Evolutionary conservation across 208 protist species (phyloP).

Genomic region (Angomonas ambiguus): DNA sequence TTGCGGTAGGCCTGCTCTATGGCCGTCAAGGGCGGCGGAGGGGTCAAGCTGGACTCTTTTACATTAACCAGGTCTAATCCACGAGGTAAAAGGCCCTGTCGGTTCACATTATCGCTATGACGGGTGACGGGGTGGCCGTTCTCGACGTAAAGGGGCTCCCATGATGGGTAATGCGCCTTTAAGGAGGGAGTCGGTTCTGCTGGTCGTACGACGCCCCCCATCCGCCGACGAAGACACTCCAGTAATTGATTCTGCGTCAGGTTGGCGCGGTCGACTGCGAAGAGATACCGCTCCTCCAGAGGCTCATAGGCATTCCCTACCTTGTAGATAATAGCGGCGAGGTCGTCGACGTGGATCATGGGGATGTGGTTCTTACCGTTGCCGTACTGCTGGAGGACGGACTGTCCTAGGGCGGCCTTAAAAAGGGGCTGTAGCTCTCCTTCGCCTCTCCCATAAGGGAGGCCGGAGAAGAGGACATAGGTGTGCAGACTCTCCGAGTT

Average conservation of each 20-base stretch:
- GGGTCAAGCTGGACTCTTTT: constrained; percentile 3
- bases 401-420: constrained; percentile 73
- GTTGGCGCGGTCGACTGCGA: constrained; percentile 88
- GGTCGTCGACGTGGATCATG: constrained; percentile 92
- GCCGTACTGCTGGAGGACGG: constrained; percentile 64
- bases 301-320: constrained; percentile 70
- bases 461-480: constrained; percentile 84
- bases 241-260: constrained; percentile 78
- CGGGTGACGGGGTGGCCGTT: background rate
- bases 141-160: background rate
- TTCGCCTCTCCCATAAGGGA: constrained; percentile 88
- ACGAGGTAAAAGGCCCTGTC: background rate
- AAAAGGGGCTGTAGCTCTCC: constrained; percentile 48
- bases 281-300: constrained; percentile 83
- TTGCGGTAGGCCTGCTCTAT: constrained; percentile 14
- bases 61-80: constrained; percentile 18
- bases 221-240: constrained; percentile 38
- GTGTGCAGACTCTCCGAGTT: constrained; percentile 90
- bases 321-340: constrained; percentile 66
- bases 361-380: constrained; percentile 83
- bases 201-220: constrained; percentile 53
- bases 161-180: background rate
- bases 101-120: background rate
- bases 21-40: constrained; percentile 16
- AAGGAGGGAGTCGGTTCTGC: constrained; percentile 4